phyloP scores from a whole-genome alignment of 2,329 filamentous ascomycete genomes.

The Aspergillus sp. region DNA sequence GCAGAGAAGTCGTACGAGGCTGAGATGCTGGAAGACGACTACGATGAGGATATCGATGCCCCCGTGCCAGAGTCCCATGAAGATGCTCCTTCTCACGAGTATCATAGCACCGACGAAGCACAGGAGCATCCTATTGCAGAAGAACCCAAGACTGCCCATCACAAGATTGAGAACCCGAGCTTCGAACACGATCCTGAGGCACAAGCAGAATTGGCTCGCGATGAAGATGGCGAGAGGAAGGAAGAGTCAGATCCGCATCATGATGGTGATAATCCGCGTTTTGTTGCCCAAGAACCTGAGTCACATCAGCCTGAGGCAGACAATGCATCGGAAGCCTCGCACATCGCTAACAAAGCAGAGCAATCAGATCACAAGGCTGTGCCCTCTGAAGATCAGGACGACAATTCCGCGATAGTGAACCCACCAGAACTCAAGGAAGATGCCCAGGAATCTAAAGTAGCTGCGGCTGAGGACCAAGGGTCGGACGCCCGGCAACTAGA shows the following conservation, averaged over 20 bases:
- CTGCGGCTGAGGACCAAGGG: conserved; percentile 9
- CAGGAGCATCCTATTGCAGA: neutral
- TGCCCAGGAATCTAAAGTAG: conserved; percentile 8
- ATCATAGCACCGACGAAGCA: neutral
- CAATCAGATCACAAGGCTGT: conserved; percentile 7
- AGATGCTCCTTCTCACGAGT: conserved; percentile 5
- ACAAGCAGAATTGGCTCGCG: neutral
- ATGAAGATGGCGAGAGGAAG: neutral
- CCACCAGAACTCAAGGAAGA: conserved; percentile 15
- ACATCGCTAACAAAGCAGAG: conserved; percentile 22
- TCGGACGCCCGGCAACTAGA: conserved; percentile 2
- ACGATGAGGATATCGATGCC: conserved; percentile 33
- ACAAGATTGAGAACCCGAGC: neutral
- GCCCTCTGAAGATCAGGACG: conserved; percentile 6
- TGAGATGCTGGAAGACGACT: conserved; percentile 41
- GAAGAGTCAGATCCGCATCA: conserved; percentile 1
- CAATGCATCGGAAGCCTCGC: conserved; percentile 5
- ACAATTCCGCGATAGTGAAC: conserved; percentile 2
- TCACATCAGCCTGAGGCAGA: conserved; percentile 2
- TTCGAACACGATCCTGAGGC: conserved; percentile 5
- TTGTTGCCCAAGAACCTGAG: conserved; percentile 6
- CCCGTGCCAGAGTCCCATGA: conserved; percentile 18
- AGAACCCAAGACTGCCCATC: neutral
- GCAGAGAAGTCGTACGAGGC: conserved; percentile 33
- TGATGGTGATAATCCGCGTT: conserved; percentile 6